phyloP scores from a whole-genome alignment of 495 filamentous ascomycete species.

The Aspergillus bridgeri region DNA sequence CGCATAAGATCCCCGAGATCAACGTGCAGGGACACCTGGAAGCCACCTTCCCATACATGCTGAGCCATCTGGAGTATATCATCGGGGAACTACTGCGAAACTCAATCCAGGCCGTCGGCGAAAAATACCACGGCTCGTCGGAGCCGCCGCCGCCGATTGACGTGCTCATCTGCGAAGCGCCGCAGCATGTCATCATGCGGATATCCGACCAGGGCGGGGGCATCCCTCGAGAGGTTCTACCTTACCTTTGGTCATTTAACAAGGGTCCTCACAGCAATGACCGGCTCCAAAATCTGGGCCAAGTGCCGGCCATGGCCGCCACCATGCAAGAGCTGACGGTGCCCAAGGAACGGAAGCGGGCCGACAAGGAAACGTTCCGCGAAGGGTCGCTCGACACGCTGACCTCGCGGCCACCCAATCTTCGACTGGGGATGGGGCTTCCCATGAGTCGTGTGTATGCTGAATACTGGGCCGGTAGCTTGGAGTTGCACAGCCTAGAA shows the following conservation, averaged over 20 bases:
- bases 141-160: slow-evolving; percentile 73
- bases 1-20: slow-evolving; percentile 72
- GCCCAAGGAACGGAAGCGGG: slow-evolving; percentile 28
- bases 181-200: slow-evolving; percentile 93
- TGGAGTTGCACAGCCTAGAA: slow-evolving; percentile 90
- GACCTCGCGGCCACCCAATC: slow-evolving; percentile 76
- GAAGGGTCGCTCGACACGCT: slow-evolving; percentile 72
- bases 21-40: slow-evolving; percentile 80
- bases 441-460: slow-evolving; percentile 94
- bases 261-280: slow-evolving; percentile 76
- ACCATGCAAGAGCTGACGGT: slow-evolving; percentile 82
- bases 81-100: slow-evolving; percentile 94
- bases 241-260: slow-evolving; percentile 92
- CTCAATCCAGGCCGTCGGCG: slow-evolving; percentile 86
- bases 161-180: slow-evolving; percentile 89
- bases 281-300: slow-evolving; percentile 74
- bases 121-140: slow-evolving; percentile 50
- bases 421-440: slow-evolving; percentile 88
- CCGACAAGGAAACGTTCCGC: slow-evolving; percentile 33
- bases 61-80: slow-evolving; percentile 95
- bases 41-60: slow-evolving; percentile 93
- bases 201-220: slow-evolving; percentile 95
- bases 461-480: slow-evolving; percentile 95
- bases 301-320: slow-evolving; percentile 89
- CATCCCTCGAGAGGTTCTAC: slow-evolving; percentile 78